These are phyloP conservation scores for Mycosphaerelloides madeirae DNA, from an alignment of 2,329 filamentous ascomycete species.

Conservation along the genomic window DNA sequence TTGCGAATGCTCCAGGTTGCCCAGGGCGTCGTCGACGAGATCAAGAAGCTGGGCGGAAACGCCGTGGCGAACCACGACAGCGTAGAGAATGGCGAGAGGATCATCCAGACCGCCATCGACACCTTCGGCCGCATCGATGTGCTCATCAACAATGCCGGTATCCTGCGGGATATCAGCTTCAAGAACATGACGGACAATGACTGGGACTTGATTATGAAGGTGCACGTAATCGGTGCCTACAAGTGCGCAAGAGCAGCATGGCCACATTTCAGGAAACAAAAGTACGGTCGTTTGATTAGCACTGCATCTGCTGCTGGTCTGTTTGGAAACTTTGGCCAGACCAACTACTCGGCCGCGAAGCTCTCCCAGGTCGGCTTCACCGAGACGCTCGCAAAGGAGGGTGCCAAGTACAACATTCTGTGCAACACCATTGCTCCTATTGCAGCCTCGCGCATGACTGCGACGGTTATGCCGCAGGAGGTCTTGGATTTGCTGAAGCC, in stretches of 20 bases:
- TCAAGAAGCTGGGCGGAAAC: slow-evolving; percentile 83
- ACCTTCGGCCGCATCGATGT: slow-evolving; percentile 83
- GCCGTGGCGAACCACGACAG: slow-evolving; percentile 96
- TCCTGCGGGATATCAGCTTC: slow-evolving; percentile 90
- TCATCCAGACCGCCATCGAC: slow-evolving; percentile 83
- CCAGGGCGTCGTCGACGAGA: slow-evolving; percentile 77
- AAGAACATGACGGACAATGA: slow-evolving; percentile 98
- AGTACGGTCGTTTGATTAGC: slow-evolving; percentile 95
- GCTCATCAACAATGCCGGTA: slow-evolving; percentile 96
- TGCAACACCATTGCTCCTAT: slow-evolving; percentile 93
- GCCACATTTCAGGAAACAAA: slow-evolving; percentile 98
- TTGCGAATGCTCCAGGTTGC: slow-evolving; percentile 56
- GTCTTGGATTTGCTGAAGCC: slow-evolving; percentile 80
- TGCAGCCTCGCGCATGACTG: slow-evolving; percentile 90
- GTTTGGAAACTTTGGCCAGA: slow-evolving; percentile 92
- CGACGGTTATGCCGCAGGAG: slow-evolving; percentile 93
- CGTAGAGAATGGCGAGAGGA: slow-evolving; percentile 88
- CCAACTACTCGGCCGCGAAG: slow-evolving; percentile 97
- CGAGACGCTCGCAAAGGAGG: slow-evolving; percentile 96
- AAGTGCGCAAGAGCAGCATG: slow-evolving; percentile 93
- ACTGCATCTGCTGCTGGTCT: slow-evolving; percentile 93
- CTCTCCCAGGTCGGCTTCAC: slow-evolving; percentile 94
- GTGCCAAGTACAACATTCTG: slow-evolving; percentile 94
- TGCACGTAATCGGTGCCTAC: slow-evolving; percentile 90
- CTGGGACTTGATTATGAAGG: slow-evolving; percentile 91